Evolutionary conservation across 2,329 filamentous ascomycete genomes (phyloP), one percentile per base, ranked within the genome.

Genomic region (Cercospora citrullina): DNA sequence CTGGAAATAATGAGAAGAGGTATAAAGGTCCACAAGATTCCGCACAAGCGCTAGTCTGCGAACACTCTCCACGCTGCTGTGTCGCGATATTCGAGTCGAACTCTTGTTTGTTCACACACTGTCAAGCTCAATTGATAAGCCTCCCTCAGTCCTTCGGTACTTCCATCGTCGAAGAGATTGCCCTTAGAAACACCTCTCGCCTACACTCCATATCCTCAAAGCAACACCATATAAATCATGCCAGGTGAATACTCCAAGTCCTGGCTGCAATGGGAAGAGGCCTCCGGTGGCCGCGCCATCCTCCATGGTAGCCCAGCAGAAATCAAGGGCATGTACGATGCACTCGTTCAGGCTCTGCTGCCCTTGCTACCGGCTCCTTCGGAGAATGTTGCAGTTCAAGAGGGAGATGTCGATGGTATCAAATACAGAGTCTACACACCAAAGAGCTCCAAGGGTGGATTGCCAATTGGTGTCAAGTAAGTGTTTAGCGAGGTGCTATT

Each of bases 401-500:
- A 74, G 36, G 69, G 68, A 26, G 69, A 72, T n/a, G 69, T 73
- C 21, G 71, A 74, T 31, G 71, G 71, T 10, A 66, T 72, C 36
- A 70, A 70, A 48, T 71, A 72, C 36, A 63, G 73, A 21, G 67
- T 68, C 30, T 74, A 74, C 66, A 71, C 66, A 12, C 73, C 72
- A 18, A 73, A 73, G 55, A 68, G 60, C 53, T 53, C 63, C 10
- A 66, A 48, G n/a, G 72, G 69, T 3, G 65, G 66, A 8, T 48
- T 74, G 8, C 72, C 72, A 16, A 68, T 67, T 23, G 69, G 61
- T 10, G 67, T 74, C 39, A 69, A 63, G 61, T 63, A 36, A 39
- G 61, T 26, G 48, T 5, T 36, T 2, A 21, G 2, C 6, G 6
- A 9, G 18, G 18, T n/a, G 23, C 3, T 18, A 1, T 5, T 10